Conservation (phyloP, 2,329 filamentous ascomycete genomes). For the Magnaporthiopsis rhizophila region DNA sequence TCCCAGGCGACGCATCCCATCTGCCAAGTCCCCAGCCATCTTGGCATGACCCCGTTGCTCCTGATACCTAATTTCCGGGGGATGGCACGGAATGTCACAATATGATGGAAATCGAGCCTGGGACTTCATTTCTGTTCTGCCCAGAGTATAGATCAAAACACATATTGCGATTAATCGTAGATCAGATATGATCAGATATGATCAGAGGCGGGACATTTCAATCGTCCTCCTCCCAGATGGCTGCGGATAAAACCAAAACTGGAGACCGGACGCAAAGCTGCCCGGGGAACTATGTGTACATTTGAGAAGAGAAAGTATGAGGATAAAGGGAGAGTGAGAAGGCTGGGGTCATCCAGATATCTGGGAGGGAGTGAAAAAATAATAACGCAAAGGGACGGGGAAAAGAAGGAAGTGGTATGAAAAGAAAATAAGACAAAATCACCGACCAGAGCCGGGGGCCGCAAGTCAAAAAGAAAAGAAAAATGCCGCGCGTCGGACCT, state of each 20-base stretch:
- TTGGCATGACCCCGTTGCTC: too few relatives aligned
- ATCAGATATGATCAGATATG: not conserved
- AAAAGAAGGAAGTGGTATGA: not conserved
- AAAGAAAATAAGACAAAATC: not conserved
- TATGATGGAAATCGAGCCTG: not conserved
- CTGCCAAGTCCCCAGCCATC: too few relatives aligned
- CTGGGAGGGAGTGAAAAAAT: not conserved
- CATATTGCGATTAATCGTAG: not conserved
- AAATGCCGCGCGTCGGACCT: not conserved
- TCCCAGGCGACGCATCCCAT: not conserved
- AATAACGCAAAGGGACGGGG: too few relatives aligned
- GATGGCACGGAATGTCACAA: not conserved
- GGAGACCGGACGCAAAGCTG: not conserved
- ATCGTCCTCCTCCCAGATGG: not conserved
- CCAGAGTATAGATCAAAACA: not conserved
- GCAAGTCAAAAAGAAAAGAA: not conserved
- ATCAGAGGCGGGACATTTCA: not conserved
- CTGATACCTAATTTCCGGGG: not conserved
- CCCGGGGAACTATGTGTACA: not conserved
- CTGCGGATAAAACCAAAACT: conserved; percentile 1
- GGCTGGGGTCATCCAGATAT: not conserved
- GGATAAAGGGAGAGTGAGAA: not conserved
- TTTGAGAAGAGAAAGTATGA: not conserved
- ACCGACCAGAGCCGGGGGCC: too few relatives aligned
- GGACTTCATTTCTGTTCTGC: too few relatives aligned